These are phyloP conservation scores for Hypoxylon sp. DNA, from an alignment of 2,329 filamentous ascomycete genomes.

Conservation along the genomic window DNA sequence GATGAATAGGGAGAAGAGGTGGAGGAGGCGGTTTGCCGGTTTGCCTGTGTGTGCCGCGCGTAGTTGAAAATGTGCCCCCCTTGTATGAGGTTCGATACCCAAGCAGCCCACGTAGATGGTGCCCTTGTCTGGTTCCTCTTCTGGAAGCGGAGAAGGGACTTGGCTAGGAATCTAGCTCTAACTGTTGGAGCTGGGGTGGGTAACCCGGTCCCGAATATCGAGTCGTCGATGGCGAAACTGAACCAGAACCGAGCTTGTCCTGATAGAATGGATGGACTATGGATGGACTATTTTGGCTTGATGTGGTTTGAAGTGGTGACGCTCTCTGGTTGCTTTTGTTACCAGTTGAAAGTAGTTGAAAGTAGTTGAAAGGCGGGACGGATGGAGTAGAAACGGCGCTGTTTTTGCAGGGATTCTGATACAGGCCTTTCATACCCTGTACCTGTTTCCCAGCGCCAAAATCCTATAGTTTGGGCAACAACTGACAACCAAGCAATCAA, in stretches of 20 bases:
- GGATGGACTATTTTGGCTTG: constrained; percentile 18
- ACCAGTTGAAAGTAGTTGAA: constrained; percentile 12
- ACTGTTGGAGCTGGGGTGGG: constrained; percentile 5
- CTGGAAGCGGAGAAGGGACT: constrained; percentile 38
- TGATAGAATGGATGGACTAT: constrained; percentile 2
- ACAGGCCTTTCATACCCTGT: constrained; percentile 24
- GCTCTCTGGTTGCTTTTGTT: constrained; percentile 12
- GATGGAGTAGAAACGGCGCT: constrained; percentile 23
- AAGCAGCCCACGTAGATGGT: constrained; percentile 29
- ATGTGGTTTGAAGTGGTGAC: constrained; percentile 31
- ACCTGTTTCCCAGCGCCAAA: constrained; percentile 33
- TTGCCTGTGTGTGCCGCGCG: constrained; percentile 45
- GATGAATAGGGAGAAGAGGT: constrained; percentile 17
- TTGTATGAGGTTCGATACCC: constrained; percentile 31
- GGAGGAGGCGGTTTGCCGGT: constrained; percentile 33
- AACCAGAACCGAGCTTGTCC: constrained; percentile 11
- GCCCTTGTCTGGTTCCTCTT: constrained; percentile 19
- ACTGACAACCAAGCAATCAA: constrained; percentile 29
- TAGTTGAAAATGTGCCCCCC: constrained; percentile 30
- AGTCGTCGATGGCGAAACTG: constrained; percentile 19
- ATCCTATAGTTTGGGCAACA: constrained; percentile 30
- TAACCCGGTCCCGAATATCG: constrained; percentile 23
- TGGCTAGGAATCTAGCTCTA: constrained; percentile 19
- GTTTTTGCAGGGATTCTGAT: constrained; percentile 40
- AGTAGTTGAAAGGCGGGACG: constrained; percentile 1